These are phyloP conservation scores for Aspergillus spinulosporus DNA, from an alignment of 2,329 filamentous ascomycete genomes.

Conservation along the genomic window DNA sequence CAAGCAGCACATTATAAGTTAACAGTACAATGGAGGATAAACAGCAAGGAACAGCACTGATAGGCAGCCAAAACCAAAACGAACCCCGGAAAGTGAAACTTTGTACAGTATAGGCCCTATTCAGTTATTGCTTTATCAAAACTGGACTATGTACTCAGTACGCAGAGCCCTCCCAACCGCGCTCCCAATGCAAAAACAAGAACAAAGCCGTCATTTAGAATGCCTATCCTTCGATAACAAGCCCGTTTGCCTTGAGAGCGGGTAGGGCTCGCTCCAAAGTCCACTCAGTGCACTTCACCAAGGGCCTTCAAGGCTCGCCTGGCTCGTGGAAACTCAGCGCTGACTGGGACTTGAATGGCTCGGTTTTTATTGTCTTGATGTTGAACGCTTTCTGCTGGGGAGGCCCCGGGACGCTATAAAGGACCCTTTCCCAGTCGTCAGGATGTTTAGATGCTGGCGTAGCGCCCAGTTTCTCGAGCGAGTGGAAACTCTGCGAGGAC, in stretches of 20 bases:
- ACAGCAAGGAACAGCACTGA: too few relatives aligned
- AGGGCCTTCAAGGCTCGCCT: slow-evolving; percentile 2
- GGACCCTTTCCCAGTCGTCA: slow-evolving; percentile 2
- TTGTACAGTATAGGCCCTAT: too few relatives aligned
- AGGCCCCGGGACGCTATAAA: slow-evolving; percentile 10
- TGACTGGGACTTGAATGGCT: slow-evolving; percentile 12
- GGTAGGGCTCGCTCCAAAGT: slow-evolving; percentile 16
- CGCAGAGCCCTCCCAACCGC: too few relatives aligned
- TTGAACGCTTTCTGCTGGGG: slow-evolving; percentile 18
- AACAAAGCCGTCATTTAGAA: too few relatives aligned
- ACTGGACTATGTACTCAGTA: too few relatives aligned
- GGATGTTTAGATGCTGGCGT: slow-evolving; percentile 8
- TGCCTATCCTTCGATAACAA: neutral
- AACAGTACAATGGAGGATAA: too few relatives aligned
- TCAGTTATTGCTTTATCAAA: too few relatives aligned
- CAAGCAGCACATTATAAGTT: too few relatives aligned
- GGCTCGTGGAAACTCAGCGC: slow-evolving; percentile 14
- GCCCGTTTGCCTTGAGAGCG: slow-evolving; percentile 7
- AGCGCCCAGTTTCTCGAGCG: slow-evolving; percentile 4
- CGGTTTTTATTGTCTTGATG: slow-evolving; percentile 15
- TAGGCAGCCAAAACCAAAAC: too few relatives aligned
- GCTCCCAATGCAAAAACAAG: too few relatives aligned
- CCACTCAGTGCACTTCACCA: slow-evolving; percentile 22
- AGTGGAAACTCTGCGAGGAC: neutral
- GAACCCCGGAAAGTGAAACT: too few relatives aligned